A percentile compares a stretch with the other conserved stretches of the same genome.
Evolutionary conservation across 78 protist genomes (phyloP).

Genomic region (Cavenderia fasciculata): DNA sequence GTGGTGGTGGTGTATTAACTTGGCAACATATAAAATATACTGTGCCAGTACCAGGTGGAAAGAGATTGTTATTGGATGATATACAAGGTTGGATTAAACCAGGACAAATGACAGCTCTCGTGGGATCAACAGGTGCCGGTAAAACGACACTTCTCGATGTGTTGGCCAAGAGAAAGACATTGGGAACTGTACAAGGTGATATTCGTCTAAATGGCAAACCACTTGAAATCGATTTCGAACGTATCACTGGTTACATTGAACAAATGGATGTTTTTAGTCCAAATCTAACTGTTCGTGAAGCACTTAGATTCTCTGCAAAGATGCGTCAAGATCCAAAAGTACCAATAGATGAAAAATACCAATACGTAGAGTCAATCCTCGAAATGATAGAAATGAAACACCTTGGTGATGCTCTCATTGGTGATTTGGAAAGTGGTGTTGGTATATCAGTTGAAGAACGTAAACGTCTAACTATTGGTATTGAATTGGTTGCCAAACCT

Average conservation of each 20-base stretch:
- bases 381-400: slow-evolving; percentile 83
- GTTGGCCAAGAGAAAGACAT: slow-evolving; percentile 85
- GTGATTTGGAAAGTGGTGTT: slow-evolving; percentile 69
- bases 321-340: slow-evolving; percentile 58
- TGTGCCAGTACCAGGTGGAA: slow-evolving; percentile 61
- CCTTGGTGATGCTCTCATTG: slow-evolving; percentile 80
- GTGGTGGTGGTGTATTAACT: slow-evolving; percentile 63
- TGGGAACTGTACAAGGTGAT: slow-evolving; percentile 79
- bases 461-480: slow-evolving; percentile 77
- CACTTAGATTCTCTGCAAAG: slow-evolving; percentile 72
- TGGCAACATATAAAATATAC: slow-evolving; percentile 70
- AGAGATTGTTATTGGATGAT: slow-evolving; percentile 33
- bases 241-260: slow-evolving; percentile 83
- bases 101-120: slow-evolving; percentile 83
- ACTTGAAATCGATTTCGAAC: slow-evolving; percentile 65
- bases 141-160: slow-evolving; percentile 91
- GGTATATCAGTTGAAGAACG: slow-evolving; percentile 83
- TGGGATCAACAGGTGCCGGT: slow-evolving; percentile 86
- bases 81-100: slow-evolving; percentile 72
- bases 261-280: slow-evolving; percentile 82
- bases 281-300: slow-evolving; percentile 68
- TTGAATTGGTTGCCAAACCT: slow-evolving; percentile 82
- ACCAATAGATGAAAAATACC: slow-evolving; percentile 40
- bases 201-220: slow-evolving; percentile 83
- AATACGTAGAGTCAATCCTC: slow-evolving; percentile 52